Conservation (phyloP, 257 asterid species). For the Nicotiana benthamiana region DNA sequence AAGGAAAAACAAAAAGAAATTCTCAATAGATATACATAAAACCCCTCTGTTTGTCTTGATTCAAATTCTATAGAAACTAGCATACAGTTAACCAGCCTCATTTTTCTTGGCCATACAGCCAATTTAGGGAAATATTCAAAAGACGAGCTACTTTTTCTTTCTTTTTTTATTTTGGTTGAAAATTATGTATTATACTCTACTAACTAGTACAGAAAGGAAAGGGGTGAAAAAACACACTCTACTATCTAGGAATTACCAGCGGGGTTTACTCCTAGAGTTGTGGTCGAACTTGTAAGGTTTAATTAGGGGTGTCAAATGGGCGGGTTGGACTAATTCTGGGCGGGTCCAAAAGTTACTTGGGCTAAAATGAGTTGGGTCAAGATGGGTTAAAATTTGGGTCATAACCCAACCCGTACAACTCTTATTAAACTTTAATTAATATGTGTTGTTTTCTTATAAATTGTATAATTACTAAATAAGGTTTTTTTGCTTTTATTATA, state of each 20-base stretch:
- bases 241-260: constrained; percentile 1
- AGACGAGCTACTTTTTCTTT: not conserved
- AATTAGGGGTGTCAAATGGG: too few species aligned
- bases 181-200: not conserved
- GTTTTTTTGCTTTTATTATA: too few species aligned
- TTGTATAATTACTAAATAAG: too few species aligned
- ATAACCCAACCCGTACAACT: too few species aligned
- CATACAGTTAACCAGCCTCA: not conserved
- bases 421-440: too few species aligned
- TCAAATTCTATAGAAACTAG: not conserved
- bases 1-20: not conserved
- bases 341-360: too few species aligned
- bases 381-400: too few species aligned
- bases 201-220: not conserved
- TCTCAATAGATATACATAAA: not conserved
- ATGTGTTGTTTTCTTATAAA: too few species aligned
- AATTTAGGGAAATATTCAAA: not conserved
- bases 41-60: not conserved
- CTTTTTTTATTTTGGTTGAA: not conserved
- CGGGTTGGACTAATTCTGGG: too few species aligned
- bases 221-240: not conserved
- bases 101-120: not conserved
- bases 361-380: too few species aligned
- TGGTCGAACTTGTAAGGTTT: constrained; percentile 20
- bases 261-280: constrained; percentile 5